Conservation (phyloP, 2,329 filamentous ascomycete species). For the Harringtonia lauricola region DNA sequence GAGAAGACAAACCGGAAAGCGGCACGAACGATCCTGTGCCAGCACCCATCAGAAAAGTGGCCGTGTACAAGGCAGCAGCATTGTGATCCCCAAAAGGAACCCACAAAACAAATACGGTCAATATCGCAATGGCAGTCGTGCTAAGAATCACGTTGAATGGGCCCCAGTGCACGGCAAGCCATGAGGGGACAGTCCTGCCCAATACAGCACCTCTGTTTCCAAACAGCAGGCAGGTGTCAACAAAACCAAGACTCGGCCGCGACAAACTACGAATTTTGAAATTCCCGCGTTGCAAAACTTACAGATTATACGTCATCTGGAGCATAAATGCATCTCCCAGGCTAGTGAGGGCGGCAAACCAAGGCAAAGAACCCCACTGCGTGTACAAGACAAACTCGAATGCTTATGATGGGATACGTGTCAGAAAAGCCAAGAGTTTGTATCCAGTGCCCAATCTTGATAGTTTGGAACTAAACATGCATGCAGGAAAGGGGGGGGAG, state of each 20-base stretch:
- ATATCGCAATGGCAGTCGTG: slow-evolving; percentile 16
- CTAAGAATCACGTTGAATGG: slow-evolving; percentile 16
- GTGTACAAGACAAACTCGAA: slow-evolving; percentile 20
- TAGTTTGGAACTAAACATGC: too few relatives aligned
- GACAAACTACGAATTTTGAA: too few relatives aligned
- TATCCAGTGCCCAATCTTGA: too few relatives aligned
- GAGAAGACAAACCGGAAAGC: slow-evolving; percentile 13
- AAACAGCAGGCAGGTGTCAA: neutral
- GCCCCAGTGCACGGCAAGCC: slow-evolving; percentile 14
- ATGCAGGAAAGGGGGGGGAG: too few relatives aligned
- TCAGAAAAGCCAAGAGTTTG: neutral
- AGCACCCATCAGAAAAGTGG: slow-evolving; percentile 17
- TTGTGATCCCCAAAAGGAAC: slow-evolving; percentile 16
- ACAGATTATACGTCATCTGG: slow-evolving; percentile 21
- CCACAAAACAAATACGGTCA: slow-evolving; percentile 15
- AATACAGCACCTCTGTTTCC: slow-evolving; percentile 16
- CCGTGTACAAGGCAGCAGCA: slow-evolving; percentile 13
- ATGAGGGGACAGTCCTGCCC: slow-evolving; percentile 16
- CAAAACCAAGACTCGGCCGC: too few relatives aligned
- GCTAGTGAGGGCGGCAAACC: slow-evolving; percentile 14
- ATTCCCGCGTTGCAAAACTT: too few relatives aligned
- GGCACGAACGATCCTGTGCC: slow-evolving; percentile 19
- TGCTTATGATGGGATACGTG: slow-evolving; percentile 9
- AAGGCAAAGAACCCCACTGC: slow-evolving; percentile 20
- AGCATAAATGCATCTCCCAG: slow-evolving; percentile 17